These are phyloP conservation scores for Verbascum thapsus DNA, from an alignment of 257 asterid species.

Conservation along the genomic window DNA sequence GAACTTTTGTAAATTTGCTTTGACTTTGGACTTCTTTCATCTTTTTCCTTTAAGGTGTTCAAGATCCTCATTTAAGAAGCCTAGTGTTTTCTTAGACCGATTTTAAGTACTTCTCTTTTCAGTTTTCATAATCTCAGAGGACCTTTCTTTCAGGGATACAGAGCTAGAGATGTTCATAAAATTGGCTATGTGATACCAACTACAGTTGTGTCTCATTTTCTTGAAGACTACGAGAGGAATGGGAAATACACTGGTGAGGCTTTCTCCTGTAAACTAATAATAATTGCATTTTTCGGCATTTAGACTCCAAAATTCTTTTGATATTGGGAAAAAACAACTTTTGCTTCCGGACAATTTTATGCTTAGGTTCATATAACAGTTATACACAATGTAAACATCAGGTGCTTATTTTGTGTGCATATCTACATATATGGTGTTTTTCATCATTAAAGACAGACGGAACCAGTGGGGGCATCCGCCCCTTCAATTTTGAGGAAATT, in stretches of 20 bases:
- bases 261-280: slow-evolving; percentile 26
- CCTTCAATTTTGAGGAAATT: too few relatives aligned
- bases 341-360: neutral
- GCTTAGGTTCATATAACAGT: too few relatives aligned
- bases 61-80: slow-evolving; percentile 20
- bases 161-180: slow-evolving; percentile 93
- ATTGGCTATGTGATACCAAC: slow-evolving; percentile 96
- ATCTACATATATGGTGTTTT: slow-evolving; percentile 2
- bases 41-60: slow-evolving; percentile 15
- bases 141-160: slow-evolving; percentile 77
- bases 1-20: slow-evolving; percentile 7
- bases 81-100: slow-evolving; percentile 23
- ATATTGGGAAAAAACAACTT: neutral
- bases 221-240: slow-evolving; percentile 85
- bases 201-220: slow-evolving; percentile 91
- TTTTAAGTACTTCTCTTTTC: slow-evolving; percentile 1
- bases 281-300: slow-evolving; percentile 11
- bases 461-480: too few relatives aligned
- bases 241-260: slow-evolving; percentile 85
- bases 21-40: slow-evolving; percentile 20
- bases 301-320: slow-evolving; percentile 2
- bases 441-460: slow-evolving; percentile 9
- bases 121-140: slow-evolving; percentile 38
- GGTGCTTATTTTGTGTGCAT: neutral
- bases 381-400: neutral